These are phyloP conservation scores for Pholiota conissans DNA, from an alignment of 768 basidiomycete species.

Conservation along the genomic window DNA sequence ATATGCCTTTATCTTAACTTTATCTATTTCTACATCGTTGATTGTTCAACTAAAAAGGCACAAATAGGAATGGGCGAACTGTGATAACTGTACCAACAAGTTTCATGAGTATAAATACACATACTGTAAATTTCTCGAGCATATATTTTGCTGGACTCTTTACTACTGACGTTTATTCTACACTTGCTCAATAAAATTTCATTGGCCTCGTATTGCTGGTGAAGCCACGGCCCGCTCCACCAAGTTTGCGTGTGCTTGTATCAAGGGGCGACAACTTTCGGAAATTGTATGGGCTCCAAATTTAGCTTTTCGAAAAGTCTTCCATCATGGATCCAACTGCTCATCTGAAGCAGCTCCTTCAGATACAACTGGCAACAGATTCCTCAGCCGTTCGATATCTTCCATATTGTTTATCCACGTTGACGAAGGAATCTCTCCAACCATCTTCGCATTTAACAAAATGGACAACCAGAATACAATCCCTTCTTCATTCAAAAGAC, in stretches of 20 bases:
- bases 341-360: slow-evolving; percentile 63
- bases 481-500: slow-evolving; percentile 77
- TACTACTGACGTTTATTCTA: no score
- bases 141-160: no score
- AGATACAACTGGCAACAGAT: slow-evolving; percentile 74
- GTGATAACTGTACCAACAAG: no score
- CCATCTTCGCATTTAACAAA: slow-evolving; percentile 71
- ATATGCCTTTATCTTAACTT: no score
- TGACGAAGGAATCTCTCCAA: slow-evolving; percentile 51
- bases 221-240: no score
- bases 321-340: slow-evolving; percentile 45
- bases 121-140: no score
- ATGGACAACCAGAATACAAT: slow-evolving; percentile 74
- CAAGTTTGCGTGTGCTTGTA: not conserved
- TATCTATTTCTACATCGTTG: no score
- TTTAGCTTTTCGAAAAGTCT: not conserved
- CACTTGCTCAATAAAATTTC: no score
- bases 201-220: no score
- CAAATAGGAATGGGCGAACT: no score
- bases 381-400: slow-evolving; percentile 56
- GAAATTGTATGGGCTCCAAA: not conserved
- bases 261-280: not conserved
- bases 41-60: no score
- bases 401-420: slow-evolving; percentile 55
- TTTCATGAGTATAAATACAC: no score